Conservation (phyloP, 2,329 filamentous ascomycete species). For the Tolypocladium inflatum region DNA sequence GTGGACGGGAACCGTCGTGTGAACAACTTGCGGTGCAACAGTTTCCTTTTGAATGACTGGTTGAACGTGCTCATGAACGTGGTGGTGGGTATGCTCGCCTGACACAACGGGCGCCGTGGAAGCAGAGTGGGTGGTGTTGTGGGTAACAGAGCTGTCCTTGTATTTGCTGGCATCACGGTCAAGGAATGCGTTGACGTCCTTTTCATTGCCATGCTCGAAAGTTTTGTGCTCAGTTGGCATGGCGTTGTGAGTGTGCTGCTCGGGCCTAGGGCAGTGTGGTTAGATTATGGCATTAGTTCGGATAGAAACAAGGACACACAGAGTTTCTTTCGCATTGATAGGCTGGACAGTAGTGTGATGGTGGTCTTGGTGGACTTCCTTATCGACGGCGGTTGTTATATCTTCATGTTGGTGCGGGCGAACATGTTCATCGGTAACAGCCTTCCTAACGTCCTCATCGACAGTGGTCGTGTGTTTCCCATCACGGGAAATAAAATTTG, state of each 20-base stretch:
- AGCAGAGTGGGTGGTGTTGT: slow-evolving; percentile 16
- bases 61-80: slow-evolving; percentile 60
- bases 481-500: slow-evolving; percentile 48
- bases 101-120: slow-evolving; percentile 14
- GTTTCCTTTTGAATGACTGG: slow-evolving; percentile 63
- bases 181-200: slow-evolving; percentile 34
- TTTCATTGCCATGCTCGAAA: slow-evolving; percentile 49
- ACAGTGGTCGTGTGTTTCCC: slow-evolving; percentile 64
- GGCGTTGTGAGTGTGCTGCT: slow-evolving; percentile 53
- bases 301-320: slow-evolving; percentile 26
- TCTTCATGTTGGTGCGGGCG: slow-evolving; percentile 52
- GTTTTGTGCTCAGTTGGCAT: slow-evolving; percentile 49
- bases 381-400: slow-evolving; percentile 52
- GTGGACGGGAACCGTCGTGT: slow-evolving; percentile 64
- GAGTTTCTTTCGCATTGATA: slow-evolving; percentile 27
- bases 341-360: slow-evolving; percentile 64
- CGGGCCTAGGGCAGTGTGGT: slow-evolving; percentile 30
- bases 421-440: slow-evolving; percentile 51
- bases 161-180: slow-evolving; percentile 36
- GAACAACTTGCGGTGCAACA: slow-evolving; percentile 56
- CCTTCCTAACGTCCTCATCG: slow-evolving; percentile 52
- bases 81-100: slow-evolving; percentile 25
- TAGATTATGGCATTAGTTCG: background rate
- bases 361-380: slow-evolving; percentile 63
- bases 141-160: slow-evolving; percentile 16